Evolutionary conservation across 2,329 filamentous ascomycete genomes (phyloP), one percentile per base, ranked within the genome.

Genomic region (Colletotrichum somersetense): DNA sequence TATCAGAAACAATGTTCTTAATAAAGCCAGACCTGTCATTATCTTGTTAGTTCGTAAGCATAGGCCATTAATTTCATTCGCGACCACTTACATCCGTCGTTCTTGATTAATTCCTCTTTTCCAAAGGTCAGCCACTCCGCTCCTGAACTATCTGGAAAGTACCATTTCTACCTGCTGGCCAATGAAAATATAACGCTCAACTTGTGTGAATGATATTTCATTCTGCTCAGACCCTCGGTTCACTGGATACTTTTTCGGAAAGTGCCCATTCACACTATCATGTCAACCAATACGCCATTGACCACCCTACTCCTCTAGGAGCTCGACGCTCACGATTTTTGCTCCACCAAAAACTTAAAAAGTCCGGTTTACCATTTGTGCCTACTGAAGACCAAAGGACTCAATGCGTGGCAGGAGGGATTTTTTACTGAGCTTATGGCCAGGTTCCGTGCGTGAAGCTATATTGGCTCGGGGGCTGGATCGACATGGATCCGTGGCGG

Each of bases 101-200:
- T 90, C 64, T 81, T 84, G n/a, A 85, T 87, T 5, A 84, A 86
- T 69, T 87, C 85, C 20, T 83, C 85, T 40, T 85, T 85, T 5
- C 84, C 30, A 66, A 33, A 35, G 57, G 57, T 56, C 58, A 56
- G 73, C 67, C 16, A 78, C 61, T 40, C 71, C 73, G 23, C 75
- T 75, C n/a, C 75, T 63, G 50, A 77, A 77, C 12, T 64, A 75
- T 42, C 58, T 76, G 64, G 5, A 79, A 72, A 23, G 75, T 78
- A 76, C 75, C 77, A 81, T 62, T 80, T 80, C 79, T 79, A 81
- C 40, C 78, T 74, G 18, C 78, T 76, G 3, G 61, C 71, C n/a
- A 77, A 56, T 10, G 75, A 73, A 16, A 75, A 68, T 2, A 52
- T 40, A 33, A 5, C 30, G 30, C 30, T 71, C 67, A 14, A 59